Evolutionary conservation across 1,139 yeast genomes (phyloP), one percentile per base, ranked within the genome.

Genomic region (Saccharomyces hybrid): DNA sequence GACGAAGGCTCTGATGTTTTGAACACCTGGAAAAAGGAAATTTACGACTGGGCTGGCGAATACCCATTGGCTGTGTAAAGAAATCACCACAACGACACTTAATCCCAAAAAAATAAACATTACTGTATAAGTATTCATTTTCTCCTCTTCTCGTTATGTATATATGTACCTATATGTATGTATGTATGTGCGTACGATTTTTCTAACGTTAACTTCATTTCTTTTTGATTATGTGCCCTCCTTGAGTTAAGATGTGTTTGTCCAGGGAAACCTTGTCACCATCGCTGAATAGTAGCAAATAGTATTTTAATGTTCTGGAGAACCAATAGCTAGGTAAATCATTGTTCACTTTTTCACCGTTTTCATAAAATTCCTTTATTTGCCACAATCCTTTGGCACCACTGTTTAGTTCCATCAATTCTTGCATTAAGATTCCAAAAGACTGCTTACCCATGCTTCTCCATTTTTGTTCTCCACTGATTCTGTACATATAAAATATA

Each of bases 31-130:
- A 89, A 88, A 78, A 73, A 77, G 55, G 98, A 93, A 75, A 86
- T 93, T 61, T 80, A 84, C 65, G 80, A 79, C 63, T 93, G 98
- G 98, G 95, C 96, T 62, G 90, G 90, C 68, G 84, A 83, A 66
- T 93, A 83, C 83, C 98, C 98, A 71, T 85, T 93, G 67, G 89
- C 98, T 65, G 88, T 82, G 58, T 72, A 67, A 65, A 48, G 8
- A 31, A 31, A 16, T 4, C 32, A 7, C 16, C 38, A 25, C 34
- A 46, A 25, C 20, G 11, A 27, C 8, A 38, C 27, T 26, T 8
- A 13, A 29, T 16, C 8, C 44, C 23, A 20, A 31, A 32, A 23
- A 32, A 23, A 32, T 26, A 26, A 47, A 47, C 32, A 47, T 29
- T 27, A 27, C 29, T 27, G 32, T 26, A 29, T 47, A 46, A 26